Base-by-base conservation (phyloP, 257 asterid species). In the Ocimum tenuiflorum region DNA sequence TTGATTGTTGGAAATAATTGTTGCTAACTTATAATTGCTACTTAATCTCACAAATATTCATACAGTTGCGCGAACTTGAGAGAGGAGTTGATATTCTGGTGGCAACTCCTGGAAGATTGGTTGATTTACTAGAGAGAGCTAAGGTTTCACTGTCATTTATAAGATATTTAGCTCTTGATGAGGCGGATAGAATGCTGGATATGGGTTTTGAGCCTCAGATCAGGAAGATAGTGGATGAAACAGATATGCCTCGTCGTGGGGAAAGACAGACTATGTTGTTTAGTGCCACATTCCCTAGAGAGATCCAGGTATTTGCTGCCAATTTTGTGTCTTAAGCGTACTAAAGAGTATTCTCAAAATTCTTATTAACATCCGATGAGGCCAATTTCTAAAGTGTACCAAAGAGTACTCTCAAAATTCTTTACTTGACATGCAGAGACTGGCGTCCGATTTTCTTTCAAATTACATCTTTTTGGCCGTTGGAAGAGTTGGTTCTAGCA, bases 191-290 rank as follows among this genome's bases (percentile, higher is more conserved):
- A 67, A 89, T 89, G 97, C 79, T 87, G 69, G 97, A 89, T 79
- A 87, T 89, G 97, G 97, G 97, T 43, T 87, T 89, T 75, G 97
- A 89, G 81, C 95, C 95, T 63, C 97, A 89, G 74, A 89, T 89
- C 73, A 87, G 97, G 75, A 87, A 77, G 88, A 87, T 89, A 60
- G 97, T 89, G 42, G 88, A 90, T 69, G 87, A 87, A 78, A 83
- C 83, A 95, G 97, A 90, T 71, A 87, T 90, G 97, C 97, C 95
- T 75, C 88, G 75, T 56, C 85, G 73, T 66, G 95, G 95, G 61
- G 83, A 77, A 82, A 85, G 97, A 70, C 97, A 90, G 67, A 87
- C 97, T 29, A 76, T 90, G 97, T 70, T 90, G 69, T 90, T 87
- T 68, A 90, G 97, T 79, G 97, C 97, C 65, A 90, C 97, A 73